These are phyloP conservation scores for Hypoxylon cercidicola DNA, from an alignment of 495 filamentous ascomycete genomes.

Conservation along the genomic window DNA sequence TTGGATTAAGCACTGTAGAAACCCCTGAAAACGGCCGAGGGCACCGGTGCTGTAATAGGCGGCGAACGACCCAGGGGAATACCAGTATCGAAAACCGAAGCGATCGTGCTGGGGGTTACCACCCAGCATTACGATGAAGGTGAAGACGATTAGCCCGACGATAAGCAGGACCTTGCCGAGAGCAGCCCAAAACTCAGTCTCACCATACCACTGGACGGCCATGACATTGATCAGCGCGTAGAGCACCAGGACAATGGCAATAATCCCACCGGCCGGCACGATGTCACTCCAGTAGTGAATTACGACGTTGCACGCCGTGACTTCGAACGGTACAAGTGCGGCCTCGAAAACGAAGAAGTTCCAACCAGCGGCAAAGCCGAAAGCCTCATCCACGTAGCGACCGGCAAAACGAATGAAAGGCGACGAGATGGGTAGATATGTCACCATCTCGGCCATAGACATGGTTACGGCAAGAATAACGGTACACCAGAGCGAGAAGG, in stretches of 20 bases:
- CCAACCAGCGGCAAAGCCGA: constrained; percentile 71
- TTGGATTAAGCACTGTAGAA: constrained; percentile 71
- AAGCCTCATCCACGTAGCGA: constrained; percentile 73
- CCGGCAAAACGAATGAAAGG: constrained; percentile 81
- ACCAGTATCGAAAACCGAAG: constrained; percentile 78
- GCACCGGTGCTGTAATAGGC: constrained; percentile 65
- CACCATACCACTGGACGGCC: constrained; percentile 70
- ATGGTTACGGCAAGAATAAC: constrained; percentile 67
- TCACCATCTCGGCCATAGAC: constrained; percentile 76
- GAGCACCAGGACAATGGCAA: constrained; percentile 65
- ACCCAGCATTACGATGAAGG: constrained; percentile 74
- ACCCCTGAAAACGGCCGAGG: constrained; percentile 71
- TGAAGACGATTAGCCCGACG: constrained; percentile 69
- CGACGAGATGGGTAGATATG: constrained; percentile 76
- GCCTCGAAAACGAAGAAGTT: constrained; percentile 75
- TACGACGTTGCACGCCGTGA: constrained; percentile 70
- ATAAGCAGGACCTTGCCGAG: constrained; percentile 72
- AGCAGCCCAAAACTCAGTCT: constrained; percentile 73
- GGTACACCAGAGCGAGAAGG: constrained; percentile 75
- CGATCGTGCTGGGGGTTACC: constrained; percentile 70
- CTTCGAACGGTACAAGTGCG: constrained; percentile 71
- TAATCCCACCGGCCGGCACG: constrained; percentile 67
- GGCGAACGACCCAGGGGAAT: constrained; percentile 72
- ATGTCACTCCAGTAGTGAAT: constrained; percentile 70
- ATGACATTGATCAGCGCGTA: constrained; percentile 66